Conservation (phyloP, 108 stramenopile species). For the Fragilaria radians region DNA sequence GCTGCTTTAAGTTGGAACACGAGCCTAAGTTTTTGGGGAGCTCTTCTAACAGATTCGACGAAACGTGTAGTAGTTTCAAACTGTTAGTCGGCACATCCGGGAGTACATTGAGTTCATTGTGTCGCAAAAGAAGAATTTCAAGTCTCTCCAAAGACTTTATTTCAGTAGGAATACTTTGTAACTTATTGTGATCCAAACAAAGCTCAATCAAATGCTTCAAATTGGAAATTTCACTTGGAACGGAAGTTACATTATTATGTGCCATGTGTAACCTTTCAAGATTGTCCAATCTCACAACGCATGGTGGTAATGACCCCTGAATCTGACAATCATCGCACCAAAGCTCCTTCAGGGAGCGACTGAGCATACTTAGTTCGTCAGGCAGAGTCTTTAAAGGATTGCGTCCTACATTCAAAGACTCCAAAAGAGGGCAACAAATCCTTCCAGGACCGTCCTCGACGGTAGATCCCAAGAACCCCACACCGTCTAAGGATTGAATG, state of each 20-base stretch:
- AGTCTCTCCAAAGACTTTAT: constrained; percentile 23
- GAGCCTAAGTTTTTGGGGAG: constrained; percentile 22
- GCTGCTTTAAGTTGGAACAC: constrained; percentile 21
- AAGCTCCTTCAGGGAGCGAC: constrained; percentile 34
- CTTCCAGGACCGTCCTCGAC: not conserved
- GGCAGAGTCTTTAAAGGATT: constrained; percentile 43
- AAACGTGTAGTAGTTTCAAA: constrained; percentile 38
- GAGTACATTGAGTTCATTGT: constrained; percentile 30
- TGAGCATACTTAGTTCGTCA: constrained; percentile 20
- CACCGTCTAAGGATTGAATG: constrained; percentile 23
- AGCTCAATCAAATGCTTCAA: constrained; percentile 22
- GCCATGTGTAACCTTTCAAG: constrained; percentile 37
- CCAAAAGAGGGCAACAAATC: constrained; percentile 26
- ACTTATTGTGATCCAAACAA: constrained; percentile 51
- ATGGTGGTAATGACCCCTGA: constrained; percentile 28
- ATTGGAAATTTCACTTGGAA: constrained; percentile 9
- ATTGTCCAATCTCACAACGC: constrained; percentile 22
- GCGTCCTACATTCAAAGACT: constrained; percentile 50
- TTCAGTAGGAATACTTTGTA: constrained; percentile 21
- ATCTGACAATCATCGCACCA: constrained; percentile 63
- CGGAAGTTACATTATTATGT: constrained; percentile 36
- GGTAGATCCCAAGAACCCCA: constrained; percentile 17
- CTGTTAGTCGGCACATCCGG: constrained; percentile 15
- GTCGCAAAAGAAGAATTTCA: constrained; percentile 26
- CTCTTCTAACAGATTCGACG: constrained; percentile 42